These are phyloP conservation scores for Termitomyces sp. DNA, from an alignment of 768 basidiomycete genomes.

Conservation along the genomic window DNA sequence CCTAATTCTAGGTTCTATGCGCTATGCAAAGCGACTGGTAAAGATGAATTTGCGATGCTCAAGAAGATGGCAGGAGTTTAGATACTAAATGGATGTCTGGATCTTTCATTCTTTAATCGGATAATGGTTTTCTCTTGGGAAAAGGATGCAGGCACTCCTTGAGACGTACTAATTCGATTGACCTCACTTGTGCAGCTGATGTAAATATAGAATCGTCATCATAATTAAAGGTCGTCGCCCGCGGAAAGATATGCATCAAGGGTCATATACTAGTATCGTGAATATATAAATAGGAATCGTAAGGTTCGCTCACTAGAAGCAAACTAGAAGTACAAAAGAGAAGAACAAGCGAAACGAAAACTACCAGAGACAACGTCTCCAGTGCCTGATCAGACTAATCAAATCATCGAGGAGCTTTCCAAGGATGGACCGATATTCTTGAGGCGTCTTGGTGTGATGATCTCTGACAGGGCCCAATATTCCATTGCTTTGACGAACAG, in stretches of 20 bases:
- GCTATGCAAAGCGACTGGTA: slow-evolving; percentile 73
- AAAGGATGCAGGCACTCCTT: too few relatives aligned
- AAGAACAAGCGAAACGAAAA: background rate
- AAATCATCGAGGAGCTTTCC: slow-evolving; percentile 4
- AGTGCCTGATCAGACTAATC: background rate
- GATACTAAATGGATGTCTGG: background rate
- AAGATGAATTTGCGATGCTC: slow-evolving; percentile 62
- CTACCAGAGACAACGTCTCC: slow-evolving; percentile 6
- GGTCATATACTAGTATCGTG: background rate
- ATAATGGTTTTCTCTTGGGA: too few relatives aligned
- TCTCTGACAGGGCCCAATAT: background rate
- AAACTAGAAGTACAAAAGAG: background rate
- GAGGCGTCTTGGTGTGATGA: slow-evolving; percentile 2
- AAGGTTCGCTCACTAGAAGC: background rate
- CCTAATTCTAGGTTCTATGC: slow-evolving; percentile 58
- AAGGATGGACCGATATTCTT: slow-evolving; percentile 8
- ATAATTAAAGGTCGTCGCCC: background rate
- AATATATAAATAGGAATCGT: background rate
- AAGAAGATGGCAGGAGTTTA: slow-evolving; percentile 60
- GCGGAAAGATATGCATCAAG: background rate
- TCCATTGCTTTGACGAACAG: slow-evolving; percentile 1
- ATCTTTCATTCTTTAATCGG: too few relatives aligned
- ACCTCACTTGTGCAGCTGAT: background rate
- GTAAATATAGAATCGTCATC: background rate
- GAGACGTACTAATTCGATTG: too few relatives aligned